Evolutionary conservation across 2,329 filamentous ascomycete species (phyloP).

Genomic region (Stromatinia cepivora): DNA sequence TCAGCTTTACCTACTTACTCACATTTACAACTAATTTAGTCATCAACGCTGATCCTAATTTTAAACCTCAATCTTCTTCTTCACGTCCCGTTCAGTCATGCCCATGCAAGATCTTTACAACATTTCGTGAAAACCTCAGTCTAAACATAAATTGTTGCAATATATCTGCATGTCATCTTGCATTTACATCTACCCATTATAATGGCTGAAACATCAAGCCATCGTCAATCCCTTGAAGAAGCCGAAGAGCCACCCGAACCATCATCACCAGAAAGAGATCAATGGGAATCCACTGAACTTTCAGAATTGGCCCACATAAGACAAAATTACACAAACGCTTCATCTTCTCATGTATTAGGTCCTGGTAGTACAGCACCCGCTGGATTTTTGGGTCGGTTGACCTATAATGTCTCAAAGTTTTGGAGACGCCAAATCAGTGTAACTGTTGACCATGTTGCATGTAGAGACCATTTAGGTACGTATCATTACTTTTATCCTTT

Average conservation of each 20-base stretch:
- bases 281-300: constrained; percentile 36
- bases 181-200: neutral
- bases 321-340: constrained; percentile 35
- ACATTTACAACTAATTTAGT: neutral
- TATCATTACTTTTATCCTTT: constrained; percentile 25
- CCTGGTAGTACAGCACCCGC: constrained; percentile 21
- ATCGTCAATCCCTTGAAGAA: constrained; percentile 10
- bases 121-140: neutral
- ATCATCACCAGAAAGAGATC: constrained; percentile 28
- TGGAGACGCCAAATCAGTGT: constrained; percentile 53
- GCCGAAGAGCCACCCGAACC: constrained; percentile 22
- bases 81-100: neutral
- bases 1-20: too few species aligned
- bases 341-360: constrained; percentile 20
- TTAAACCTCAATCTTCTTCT: neutral
- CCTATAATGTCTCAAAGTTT: constrained; percentile 41
- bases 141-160: neutral
- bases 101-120: neutral
- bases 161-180: constrained; percentile 13
- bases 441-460: constrained; percentile 50
- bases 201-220: constrained; percentile 22
- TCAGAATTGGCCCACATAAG: constrained; percentile 30
- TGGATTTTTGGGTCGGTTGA: constrained; percentile 29
- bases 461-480: constrained; percentile 58
- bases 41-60: neutral